Conservation (phyloP, 176 grass and related monocot species). For the Leersia perrieri region DNA sequence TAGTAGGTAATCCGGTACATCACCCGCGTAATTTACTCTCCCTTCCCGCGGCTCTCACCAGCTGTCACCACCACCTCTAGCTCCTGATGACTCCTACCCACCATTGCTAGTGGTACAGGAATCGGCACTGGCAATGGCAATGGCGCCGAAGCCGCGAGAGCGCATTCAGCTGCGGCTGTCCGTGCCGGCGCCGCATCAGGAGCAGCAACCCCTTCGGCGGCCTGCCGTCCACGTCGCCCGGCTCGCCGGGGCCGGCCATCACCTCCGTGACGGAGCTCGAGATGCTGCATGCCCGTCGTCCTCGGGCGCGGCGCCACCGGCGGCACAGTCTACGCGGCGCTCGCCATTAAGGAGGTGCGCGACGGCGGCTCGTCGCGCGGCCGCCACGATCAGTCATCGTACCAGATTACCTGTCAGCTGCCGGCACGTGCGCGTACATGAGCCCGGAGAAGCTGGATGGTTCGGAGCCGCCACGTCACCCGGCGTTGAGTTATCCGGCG, state of each 20-base stretch:
- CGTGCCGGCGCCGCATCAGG: neutral
- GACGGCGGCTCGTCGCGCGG: too few species aligned
- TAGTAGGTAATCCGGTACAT: too few species aligned
- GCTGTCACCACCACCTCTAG: neutral
- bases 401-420: too few species aligned
- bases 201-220: neutral
- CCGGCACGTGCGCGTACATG: neutral
- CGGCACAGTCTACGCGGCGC: slow-evolving; percentile 46
- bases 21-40: neutral
- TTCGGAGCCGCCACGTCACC: neutral
- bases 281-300: slow-evolving; percentile 23
- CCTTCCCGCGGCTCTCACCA: neutral
- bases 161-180: neutral
- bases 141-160: neutral
- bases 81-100: neutral
- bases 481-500: slow-evolving; percentile 12
- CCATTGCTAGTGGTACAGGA: neutral
- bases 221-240: slow-evolving; percentile 16
- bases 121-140: neutral
- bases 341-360: neutral
- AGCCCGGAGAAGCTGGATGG: neutral
- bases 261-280: slow-evolving; percentile 32
- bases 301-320: slow-evolving; percentile 32
- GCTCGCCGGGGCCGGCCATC: neutral
- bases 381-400: too few species aligned